A percentile compares a stretch with the other conserved stretches of the same genome.
These are phyloP conservation scores for Ceratocystis huliohia DNA, from an alignment of 2,329 filamentous ascomycete genomes.

Conservation along the genomic window DNA sequence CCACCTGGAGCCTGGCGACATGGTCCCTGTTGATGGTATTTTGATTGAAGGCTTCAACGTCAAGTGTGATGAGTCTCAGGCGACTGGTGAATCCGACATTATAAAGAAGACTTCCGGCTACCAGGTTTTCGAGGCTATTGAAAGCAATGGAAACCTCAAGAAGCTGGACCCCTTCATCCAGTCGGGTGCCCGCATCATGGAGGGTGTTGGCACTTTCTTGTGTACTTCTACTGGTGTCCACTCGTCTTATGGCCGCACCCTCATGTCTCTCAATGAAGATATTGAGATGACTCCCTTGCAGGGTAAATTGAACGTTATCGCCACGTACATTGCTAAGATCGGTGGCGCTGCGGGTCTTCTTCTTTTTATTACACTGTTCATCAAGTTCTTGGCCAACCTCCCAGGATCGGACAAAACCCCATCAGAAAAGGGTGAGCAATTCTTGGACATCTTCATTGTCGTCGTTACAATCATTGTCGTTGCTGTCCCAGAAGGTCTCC, in stretches of 20 bases:
- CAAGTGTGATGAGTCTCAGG: slow-evolving; percentile 66
- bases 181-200: slow-evolving; percentile 66
- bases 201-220: slow-evolving; percentile 62
- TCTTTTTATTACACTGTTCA: slow-evolving; percentile 73
- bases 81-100: slow-evolving; percentile 67
- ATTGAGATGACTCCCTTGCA: slow-evolving; percentile 66
- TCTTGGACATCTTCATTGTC: slow-evolving; percentile 64
- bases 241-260: slow-evolving; percentile 62
- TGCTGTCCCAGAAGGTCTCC: slow-evolving; percentile 64
- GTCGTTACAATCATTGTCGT: slow-evolving; percentile 71
- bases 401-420: slow-evolving; percentile 40
- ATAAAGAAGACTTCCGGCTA: slow-evolving; percentile 56
- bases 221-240: slow-evolving; percentile 61
- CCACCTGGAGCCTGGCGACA: slow-evolving; percentile 60
- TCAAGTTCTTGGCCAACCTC: slow-evolving; percentile 67
- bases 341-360: slow-evolving; percentile 65
- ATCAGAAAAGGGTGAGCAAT: slow-evolving; percentile 64
- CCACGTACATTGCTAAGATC: slow-evolving; percentile 65
- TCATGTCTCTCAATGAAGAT: slow-evolving; percentile 60
- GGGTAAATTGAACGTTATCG: slow-evolving; percentile 61
- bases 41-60: slow-evolving; percentile 61
- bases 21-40: slow-evolving; percentile 61
- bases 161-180: slow-evolving; percentile 78
- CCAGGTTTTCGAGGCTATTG: slow-evolving; percentile 57
- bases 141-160: slow-evolving; percentile 50